Evolutionary conservation across 257 asterid genomes (phyloP).

Genomic region (Agastache rugosa): DNA sequence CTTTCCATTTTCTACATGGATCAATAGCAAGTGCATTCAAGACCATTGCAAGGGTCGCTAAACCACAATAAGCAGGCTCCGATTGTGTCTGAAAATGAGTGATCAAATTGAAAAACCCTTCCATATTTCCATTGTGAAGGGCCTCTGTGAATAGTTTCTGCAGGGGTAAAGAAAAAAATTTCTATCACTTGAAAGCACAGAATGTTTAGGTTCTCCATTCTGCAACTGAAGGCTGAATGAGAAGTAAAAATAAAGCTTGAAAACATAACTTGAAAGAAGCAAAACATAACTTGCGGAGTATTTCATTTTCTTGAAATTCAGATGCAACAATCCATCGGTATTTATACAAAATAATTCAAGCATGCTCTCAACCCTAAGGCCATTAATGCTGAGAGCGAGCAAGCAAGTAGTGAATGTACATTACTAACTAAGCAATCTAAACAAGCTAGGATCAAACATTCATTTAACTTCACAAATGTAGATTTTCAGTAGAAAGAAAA

Average conservation of each 20-base stretch:
- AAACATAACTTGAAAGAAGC: neutral
- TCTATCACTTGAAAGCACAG: neutral
- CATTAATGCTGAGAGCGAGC: no score
- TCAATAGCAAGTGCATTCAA: constrained; percentile 84
- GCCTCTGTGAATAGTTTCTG: constrained; percentile 73
- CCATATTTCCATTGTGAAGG: constrained; percentile 66
- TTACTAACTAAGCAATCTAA: no score
- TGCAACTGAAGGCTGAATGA: neutral
- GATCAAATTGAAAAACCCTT: constrained; percentile 72
- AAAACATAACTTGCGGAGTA: neutral
- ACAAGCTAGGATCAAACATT: no score
- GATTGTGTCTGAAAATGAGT: constrained; percentile 79
- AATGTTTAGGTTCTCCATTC: neutral
- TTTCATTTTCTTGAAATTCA: neutral
- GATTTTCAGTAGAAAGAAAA: neutral
- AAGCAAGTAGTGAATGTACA: no score
- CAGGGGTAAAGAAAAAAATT: constrained; percentile 20
- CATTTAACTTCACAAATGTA: neutral
- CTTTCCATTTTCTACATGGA: constrained; percentile 87
- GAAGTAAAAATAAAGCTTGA: neutral
- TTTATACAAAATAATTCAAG: neutral
- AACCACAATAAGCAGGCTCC: constrained; percentile 81
- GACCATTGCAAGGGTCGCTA: constrained; percentile 78
- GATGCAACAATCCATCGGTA: neutral
- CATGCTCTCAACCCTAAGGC: neutral